These are phyloP conservation scores for Rhizophora mangle DNA, from an alignment of 345 rosid genomes.

Conservation along the genomic window DNA sequence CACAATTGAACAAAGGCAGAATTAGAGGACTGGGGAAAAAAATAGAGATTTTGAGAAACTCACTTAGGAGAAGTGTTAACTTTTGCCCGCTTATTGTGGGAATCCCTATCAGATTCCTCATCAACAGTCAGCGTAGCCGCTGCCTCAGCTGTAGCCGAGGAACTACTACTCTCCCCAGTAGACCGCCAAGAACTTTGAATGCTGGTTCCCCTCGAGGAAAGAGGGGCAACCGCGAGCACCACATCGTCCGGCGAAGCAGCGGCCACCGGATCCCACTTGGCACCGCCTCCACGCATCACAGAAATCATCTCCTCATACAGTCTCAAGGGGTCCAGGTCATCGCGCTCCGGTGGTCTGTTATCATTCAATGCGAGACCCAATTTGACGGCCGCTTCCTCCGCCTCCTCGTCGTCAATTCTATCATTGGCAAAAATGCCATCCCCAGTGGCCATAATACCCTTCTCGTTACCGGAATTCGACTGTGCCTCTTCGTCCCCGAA, in stretches of 20 bases:
- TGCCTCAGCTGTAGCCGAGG: slow-evolving; percentile 24
- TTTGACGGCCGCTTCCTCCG: slow-evolving; percentile 1
- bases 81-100: slow-evolving; percentile 70
- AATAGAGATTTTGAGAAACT: slow-evolving; percentile 26
- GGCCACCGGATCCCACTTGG: slow-evolving; percentile 15
- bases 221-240: neutral
- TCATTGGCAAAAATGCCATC: slow-evolving; percentile 25
- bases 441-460: slow-evolving; percentile 19
- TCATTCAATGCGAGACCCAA: slow-evolving; percentile 14
- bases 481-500: slow-evolving; percentile 38
- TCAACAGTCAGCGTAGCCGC: slow-evolving; percentile 18
- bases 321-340: slow-evolving; percentile 13
- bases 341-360: neutral
- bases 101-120: slow-evolving; percentile 37
- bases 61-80: slow-evolving; percentile 50
- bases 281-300: slow-evolving; percentile 22
- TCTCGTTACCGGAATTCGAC: slow-evolving; percentile 18
- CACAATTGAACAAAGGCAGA: neutral
- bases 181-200: slow-evolving; percentile 17
- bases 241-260: slow-evolving; percentile 17
- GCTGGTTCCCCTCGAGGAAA: slow-evolving; percentile 20
- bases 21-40: neutral
- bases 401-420: slow-evolving; percentile 13
- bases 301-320: slow-evolving; percentile 14
- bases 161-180: slow-evolving; percentile 65